These are phyloP conservation scores for Pseudozyma flocculosa DNA, from an alignment of 1,284 basidiomycete genomes.

Conservation along the genomic window DNA sequence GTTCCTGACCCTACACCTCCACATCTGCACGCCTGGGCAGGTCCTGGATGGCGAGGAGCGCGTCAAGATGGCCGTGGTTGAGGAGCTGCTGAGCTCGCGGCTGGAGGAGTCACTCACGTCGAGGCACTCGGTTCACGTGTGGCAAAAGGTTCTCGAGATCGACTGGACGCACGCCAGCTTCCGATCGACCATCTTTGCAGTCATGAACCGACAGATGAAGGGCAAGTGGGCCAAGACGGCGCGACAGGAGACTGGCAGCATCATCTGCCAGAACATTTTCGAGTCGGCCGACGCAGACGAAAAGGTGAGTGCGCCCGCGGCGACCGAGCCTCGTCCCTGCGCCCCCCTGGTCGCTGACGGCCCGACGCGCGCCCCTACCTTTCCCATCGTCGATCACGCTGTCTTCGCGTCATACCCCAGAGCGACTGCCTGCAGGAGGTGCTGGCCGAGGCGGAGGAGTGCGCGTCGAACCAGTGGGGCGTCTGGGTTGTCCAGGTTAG, in stretches of 20 bases:
- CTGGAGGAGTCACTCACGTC: conserved; percentile 44
- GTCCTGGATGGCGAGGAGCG: conserved; percentile 36
- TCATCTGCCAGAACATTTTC: conserved; percentile 52
- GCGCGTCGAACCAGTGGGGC: conserved; percentile 53
- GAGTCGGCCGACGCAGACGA: conserved; percentile 41
- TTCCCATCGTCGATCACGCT: too few species aligned
- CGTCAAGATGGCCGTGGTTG: conserved; percentile 19
- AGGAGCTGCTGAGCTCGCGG: conserved; percentile 41
- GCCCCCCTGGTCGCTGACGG: background rate
- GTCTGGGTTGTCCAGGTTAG: conserved; percentile 50
- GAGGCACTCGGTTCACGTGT: conserved; percentile 49
- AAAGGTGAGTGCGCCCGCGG: conserved; percentile 16
- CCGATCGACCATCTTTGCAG: conserved; percentile 33
- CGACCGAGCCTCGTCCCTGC: background rate
- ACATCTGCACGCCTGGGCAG: too few species aligned
- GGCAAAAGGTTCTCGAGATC: conserved; percentile 43
- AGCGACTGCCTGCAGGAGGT: conserved; percentile 47
- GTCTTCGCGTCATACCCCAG: too few species aligned
- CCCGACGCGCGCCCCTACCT: too few species aligned
- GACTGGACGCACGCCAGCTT: conserved; percentile 31
- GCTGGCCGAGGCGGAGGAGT: conserved; percentile 34
- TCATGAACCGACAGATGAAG: conserved; percentile 40
- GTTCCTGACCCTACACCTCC: background rate
- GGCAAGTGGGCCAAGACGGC: conserved; percentile 44
- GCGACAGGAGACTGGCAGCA: conserved; percentile 47